Percentiles rank a stretch among this genome's conserved stretches.
These are phyloP conservation scores for Kokia cookei DNA, from an alignment of 441 rosid species.

Conservation along the genomic window DNA sequence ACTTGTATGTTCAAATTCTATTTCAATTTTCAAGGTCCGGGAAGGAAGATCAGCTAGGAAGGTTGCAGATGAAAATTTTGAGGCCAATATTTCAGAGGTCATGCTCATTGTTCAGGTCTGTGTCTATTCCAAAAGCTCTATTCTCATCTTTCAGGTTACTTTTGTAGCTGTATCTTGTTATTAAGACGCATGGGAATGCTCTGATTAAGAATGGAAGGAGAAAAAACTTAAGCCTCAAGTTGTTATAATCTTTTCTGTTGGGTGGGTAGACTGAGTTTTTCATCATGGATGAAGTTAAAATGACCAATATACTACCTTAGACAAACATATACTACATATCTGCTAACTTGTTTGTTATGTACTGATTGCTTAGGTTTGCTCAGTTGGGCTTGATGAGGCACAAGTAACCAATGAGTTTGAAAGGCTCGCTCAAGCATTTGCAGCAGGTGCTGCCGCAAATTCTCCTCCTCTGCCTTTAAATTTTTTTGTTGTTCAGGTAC, in stretches of 20 bases:
- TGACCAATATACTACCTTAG: background rate
- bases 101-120: conserved; percentile 96
- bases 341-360: background rate
- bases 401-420: conserved; percentile 50
- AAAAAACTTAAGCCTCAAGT: conserved; percentile 6
- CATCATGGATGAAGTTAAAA: conserved; percentile 6
- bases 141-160: background rate
- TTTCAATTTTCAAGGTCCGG: conserved; percentile 53
- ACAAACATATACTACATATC: background rate
- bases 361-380: conserved; percentile 45
- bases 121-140: background rate
- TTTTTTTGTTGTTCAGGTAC: conserved; percentile 86
- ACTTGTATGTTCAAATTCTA: background rate
- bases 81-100: conserved; percentile 61
- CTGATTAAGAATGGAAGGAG: background rate
- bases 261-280: background rate
- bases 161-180: background rate
- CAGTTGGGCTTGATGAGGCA: conserved; percentile 43
- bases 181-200: background rate
- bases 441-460: conserved; percentile 56
- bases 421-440: conserved; percentile 65
- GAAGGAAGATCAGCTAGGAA: conserved; percentile 70
- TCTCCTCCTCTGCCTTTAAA: conserved; percentile 72
- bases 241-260: background rate
- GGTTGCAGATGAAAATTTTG: conserved; percentile 34